Conservation (phyloP, 2,329 filamentous ascomycete genomes). For the Talaromyces sp. region DNA sequence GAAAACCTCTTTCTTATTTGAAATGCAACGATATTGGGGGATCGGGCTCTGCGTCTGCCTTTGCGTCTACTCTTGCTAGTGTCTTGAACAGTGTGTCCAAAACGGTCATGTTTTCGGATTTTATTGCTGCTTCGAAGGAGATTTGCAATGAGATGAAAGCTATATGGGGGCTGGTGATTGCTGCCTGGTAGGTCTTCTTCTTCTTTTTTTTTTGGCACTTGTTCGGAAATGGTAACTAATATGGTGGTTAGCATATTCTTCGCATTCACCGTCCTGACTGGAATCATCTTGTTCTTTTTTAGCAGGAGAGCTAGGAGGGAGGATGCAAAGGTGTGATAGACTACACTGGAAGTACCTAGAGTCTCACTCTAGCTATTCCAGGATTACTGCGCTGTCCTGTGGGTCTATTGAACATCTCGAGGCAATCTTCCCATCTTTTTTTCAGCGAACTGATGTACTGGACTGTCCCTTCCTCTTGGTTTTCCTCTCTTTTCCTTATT, state of each 20-base stretch:
- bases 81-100: constrained; percentile 43
- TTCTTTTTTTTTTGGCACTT: neutral
- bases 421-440: neutral
- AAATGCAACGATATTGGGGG: constrained; percentile 58
- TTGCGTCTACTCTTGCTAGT: constrained; percentile 47
- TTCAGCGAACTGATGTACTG: neutral
- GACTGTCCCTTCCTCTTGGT: no score
- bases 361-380: neutral
- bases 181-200: constrained; percentile 57
- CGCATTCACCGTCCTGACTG: constrained; percentile 55
- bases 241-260: constrained; percentile 54
- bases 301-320: constrained; percentile 19
- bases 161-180: constrained; percentile 79
- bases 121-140: constrained; percentile 54
- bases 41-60: constrained; percentile 43
- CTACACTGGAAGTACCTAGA: neutral
- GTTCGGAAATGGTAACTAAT: neutral
- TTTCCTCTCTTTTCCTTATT: no score
- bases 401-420: neutral
- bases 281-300: constrained; percentile 57
- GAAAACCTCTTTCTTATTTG: constrained; percentile 72
- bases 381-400: neutral
- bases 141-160: constrained; percentile 82
- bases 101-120: constrained; percentile 39
- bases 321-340: constrained; percentile 13